Conservation (phyloP, 306 rosid genomes). For the Ziziphus jujuba region DNA sequence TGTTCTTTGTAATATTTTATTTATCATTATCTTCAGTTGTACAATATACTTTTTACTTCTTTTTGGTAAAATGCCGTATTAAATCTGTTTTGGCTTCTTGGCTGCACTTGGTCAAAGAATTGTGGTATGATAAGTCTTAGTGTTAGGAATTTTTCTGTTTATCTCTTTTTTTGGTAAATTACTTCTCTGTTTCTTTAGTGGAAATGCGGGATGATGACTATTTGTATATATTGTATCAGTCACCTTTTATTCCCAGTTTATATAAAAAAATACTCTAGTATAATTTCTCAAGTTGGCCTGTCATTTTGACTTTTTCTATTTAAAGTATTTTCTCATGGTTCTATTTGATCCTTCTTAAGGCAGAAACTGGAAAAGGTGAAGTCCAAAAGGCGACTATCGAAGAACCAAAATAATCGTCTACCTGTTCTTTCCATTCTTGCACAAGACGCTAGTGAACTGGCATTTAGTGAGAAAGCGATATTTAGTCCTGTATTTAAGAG, state of each 20-base stretch:
- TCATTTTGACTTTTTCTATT: slow-evolving; percentile 4
- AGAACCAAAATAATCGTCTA: slow-evolving; percentile 53
- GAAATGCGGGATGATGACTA: no score
- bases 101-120: no score
- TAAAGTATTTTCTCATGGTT: slow-evolving; percentile 32
- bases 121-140: no score
- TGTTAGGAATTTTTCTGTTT: no score
- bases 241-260: not conserved
- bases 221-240: no score
- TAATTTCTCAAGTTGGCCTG: not conserved
- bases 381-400: slow-evolving; percentile 46
- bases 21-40: no score
- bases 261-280: not conserved
- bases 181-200: no score
- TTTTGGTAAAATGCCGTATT: no score
- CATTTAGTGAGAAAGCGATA: slow-evolving; percentile 65
- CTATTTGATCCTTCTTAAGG: slow-evolving; percentile 36
- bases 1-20: not conserved
- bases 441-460: slow-evolving; percentile 60
- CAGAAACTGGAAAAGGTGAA: slow-evolving; percentile 73
- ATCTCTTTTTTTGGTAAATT: no score
- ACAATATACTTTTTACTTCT: no score
- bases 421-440: slow-evolving; percentile 70
- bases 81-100: no score
- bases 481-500: slow-evolving; percentile 80